Conservation (phyloP, 1,139 yeast genomes). For the Kurtzmaniella quercitrusa region DNA sequence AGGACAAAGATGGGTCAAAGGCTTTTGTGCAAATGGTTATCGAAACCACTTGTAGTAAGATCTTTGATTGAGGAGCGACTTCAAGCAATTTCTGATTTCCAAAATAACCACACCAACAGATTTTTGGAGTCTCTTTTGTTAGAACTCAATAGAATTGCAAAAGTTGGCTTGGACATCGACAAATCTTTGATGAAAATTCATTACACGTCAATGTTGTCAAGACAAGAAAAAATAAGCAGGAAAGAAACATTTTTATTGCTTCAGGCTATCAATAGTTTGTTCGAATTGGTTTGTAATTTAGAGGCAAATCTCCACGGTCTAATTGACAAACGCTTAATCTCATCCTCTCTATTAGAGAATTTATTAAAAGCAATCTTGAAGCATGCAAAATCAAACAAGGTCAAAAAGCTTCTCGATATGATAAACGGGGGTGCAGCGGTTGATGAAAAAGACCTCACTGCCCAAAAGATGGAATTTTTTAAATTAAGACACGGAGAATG, state of each 20-base stretch:
- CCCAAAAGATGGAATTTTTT: constrained; percentile 53
- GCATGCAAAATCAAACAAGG: constrained; percentile 15
- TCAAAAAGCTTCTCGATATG: constrained; percentile 41
- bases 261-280: constrained; percentile 42
- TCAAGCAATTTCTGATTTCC: constrained; percentile 61
- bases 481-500: constrained; percentile 36
- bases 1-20: constrained; percentile 74
- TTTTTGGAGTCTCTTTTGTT: constrained; percentile 51
- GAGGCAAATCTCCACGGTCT: constrained; percentile 10
- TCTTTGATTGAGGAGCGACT: constrained; percentile 54
- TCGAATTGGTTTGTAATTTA: constrained; percentile 23
- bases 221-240: constrained; percentile 49
- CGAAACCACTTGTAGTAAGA: constrained; percentile 59
- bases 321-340: constrained; percentile 7
- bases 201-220: constrained; percentile 38
- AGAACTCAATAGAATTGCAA: constrained; percentile 32
- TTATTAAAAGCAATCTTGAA: constrained; percentile 20
- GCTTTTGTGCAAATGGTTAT: constrained; percentile 65
- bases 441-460: constrained; percentile 38
- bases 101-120: constrained; percentile 35
- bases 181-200: constrained; percentile 63
- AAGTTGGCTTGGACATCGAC: constrained; percentile 53
- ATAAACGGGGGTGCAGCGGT: constrained; percentile 57
- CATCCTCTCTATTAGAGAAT: constrained; percentile 22
- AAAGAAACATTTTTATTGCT: constrained; percentile 64